Evolutionary conservation across 345 rosid species (phyloP).

Genomic region (Arabidopsis thaliana): DNA sequence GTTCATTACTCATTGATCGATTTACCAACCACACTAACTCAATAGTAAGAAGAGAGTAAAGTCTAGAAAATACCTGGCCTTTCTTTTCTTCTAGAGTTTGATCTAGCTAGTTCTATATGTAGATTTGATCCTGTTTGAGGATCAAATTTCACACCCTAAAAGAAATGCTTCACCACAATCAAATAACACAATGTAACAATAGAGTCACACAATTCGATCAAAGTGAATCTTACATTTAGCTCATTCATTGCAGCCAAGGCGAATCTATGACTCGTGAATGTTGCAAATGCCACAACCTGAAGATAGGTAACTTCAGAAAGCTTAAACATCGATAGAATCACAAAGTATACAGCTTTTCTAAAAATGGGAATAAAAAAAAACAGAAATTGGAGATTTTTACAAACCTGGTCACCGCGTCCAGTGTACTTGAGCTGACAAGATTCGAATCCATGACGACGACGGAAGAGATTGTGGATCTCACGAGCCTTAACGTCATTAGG

Average conservation of each 20-base stretch:
- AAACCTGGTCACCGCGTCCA: constrained; percentile 89
- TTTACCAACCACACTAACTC: neutral
- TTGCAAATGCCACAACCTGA: constrained; percentile 94
- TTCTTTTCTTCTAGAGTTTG: constrained; percentile 81
- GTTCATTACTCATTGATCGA: neutral
- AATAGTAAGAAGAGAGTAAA: constrained; percentile 13
- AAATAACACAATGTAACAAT: constrained; percentile 1
- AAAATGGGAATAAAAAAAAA: constrained; percentile 7
- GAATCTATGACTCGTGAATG: constrained; percentile 72
- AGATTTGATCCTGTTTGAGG: constrained; percentile 75
- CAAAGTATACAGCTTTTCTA: constrained; percentile 6
- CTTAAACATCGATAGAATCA: constrained; percentile 1
- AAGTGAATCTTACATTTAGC: constrained; percentile 65
- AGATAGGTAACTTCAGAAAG: neutral
- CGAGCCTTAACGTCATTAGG: constrained; percentile 91
- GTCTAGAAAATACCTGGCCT: constrained; percentile 56
- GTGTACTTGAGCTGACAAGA: constrained; percentile 92
- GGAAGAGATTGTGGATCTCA: constrained; percentile 91
- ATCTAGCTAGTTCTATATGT: constrained; percentile 86
- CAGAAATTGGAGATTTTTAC: neutral
- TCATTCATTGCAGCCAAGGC: constrained; percentile 74
- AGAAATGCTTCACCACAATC: constrained; percentile 13
- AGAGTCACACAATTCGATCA: neutral
- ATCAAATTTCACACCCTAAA: constrained; percentile 84
- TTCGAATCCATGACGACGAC: constrained; percentile 75